Percentiles rank a stretch among this genome's conserved stretches.
These are phyloP conservation scores for Amaranthus cruentus DNA, from an alignment of 148 eudicot genomes.

Conservation along the genomic window DNA sequence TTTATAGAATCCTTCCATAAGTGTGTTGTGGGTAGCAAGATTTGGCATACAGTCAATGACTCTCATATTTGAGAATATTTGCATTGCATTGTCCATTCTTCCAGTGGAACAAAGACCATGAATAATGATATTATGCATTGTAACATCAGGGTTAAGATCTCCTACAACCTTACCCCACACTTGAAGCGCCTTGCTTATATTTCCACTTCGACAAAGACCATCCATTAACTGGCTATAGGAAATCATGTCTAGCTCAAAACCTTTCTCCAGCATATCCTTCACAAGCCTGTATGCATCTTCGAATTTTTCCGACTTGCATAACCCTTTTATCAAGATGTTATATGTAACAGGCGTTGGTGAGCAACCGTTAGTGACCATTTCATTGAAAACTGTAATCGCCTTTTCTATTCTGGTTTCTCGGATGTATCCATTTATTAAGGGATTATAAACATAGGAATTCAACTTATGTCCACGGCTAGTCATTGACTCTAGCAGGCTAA, in stretches of 20 bases:
- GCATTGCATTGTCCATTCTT: constrained; percentile 56
- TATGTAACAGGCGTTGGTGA: constrained; percentile 58
- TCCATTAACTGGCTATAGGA: constrained; percentile 69
- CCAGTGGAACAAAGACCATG: constrained; percentile 78
- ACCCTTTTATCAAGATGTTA: constrained; percentile 66
- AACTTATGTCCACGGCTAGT: constrained; percentile 38
- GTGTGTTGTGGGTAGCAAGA: constrained; percentile 77
- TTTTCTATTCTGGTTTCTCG: constrained; percentile 46
- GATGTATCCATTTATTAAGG: constrained; percentile 61
- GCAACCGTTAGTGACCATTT: constrained; percentile 48
- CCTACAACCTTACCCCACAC: constrained; percentile 58
- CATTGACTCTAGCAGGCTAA: constrained; percentile 42
- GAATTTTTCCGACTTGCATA: constrained; percentile 63
- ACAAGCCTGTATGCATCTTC: constrained; percentile 61
- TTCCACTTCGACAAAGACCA: constrained; percentile 59
- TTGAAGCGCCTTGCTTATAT: constrained; percentile 54
- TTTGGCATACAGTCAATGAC: constrained; percentile 47
- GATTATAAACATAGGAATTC: constrained; percentile 58
- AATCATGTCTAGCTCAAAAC: constrained; percentile 56
- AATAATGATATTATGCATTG: constrained; percentile 75
- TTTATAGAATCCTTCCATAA: constrained; percentile 85
- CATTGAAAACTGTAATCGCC: constrained; percentile 43
- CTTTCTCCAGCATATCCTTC: constrained; percentile 73
- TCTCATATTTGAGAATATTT: constrained; percentile 52
- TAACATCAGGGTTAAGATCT: constrained; percentile 63